phyloP scores from a whole-genome alignment of 345 rosid genomes.

The Camelina hispida region DNA sequence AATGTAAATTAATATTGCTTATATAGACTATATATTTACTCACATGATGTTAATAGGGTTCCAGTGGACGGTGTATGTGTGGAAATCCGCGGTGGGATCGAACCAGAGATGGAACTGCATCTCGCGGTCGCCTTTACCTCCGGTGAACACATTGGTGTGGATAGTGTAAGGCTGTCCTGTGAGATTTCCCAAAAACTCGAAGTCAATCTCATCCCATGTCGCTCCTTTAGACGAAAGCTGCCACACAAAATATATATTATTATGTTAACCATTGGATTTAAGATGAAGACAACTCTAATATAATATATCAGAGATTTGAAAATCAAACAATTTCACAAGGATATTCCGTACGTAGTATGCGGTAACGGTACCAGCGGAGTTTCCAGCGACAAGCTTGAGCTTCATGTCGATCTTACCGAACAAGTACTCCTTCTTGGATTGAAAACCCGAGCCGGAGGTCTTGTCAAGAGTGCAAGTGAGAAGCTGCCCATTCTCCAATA shows the following conservation, averaged over 20 bases:
- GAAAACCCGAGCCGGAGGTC: constrained; percentile 54
- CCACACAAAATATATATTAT: constrained; percentile 8
- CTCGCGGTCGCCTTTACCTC: constrained; percentile 67
- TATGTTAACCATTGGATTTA: neutral
- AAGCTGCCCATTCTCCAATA: constrained; percentile 50
- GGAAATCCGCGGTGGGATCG: constrained; percentile 65
- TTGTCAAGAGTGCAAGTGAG: constrained; percentile 53
- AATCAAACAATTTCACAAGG: neutral
- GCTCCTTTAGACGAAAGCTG: constrained; percentile 58
- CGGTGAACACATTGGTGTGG: constrained; percentile 67
- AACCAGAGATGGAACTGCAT: constrained; percentile 71
- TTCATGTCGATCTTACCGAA: constrained; percentile 54
- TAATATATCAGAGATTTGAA: neutral
- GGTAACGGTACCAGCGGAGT: constrained; percentile 51
- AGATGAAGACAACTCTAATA: neutral
- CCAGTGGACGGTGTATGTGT: constrained; percentile 69
- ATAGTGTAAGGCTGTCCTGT: constrained; percentile 65
- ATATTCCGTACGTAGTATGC: constrained; percentile 51
- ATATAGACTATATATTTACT: neutral
- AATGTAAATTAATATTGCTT: neutral
- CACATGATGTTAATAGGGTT: constrained; percentile 60
- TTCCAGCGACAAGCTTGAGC: constrained; percentile 58
- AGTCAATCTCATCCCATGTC: constrained; percentile 70
- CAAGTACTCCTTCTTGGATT: constrained; percentile 52
- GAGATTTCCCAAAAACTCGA: constrained; percentile 69